These are phyloP conservation scores for Trichoderma erinaceum DNA, from an alignment of 495 filamentous ascomycete species.

Conservation along the genomic window DNA sequence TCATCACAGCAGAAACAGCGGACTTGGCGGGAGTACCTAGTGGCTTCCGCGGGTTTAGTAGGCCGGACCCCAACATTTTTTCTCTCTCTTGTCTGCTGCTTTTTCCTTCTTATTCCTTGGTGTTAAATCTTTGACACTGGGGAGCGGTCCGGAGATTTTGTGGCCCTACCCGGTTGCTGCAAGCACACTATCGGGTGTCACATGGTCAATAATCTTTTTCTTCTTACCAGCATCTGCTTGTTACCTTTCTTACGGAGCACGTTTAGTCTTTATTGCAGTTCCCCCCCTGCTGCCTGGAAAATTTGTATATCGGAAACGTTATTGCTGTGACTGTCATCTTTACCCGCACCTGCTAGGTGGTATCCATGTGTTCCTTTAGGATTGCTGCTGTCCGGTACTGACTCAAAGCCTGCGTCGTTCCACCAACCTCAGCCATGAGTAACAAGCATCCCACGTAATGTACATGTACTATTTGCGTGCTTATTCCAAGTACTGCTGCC, in stretches of 20 bases:
- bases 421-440: too few relatives aligned
- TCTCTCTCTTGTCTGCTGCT: not conserved
- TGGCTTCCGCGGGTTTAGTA: not conserved
- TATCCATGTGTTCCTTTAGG: too few relatives aligned
- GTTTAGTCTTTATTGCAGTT: too few relatives aligned
- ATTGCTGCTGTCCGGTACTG: too few relatives aligned
- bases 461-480: too few relatives aligned
- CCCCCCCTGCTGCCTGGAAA: too few relatives aligned
- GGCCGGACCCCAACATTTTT: not conserved
- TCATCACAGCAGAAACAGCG: slow-evolving; percentile 6
- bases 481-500: not conserved
- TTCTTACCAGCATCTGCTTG: not conserved
- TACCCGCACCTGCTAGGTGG: too few relatives aligned
- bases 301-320: too few relatives aligned
- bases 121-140: not conserved
- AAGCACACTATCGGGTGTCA: not conserved
- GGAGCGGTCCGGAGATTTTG: too few relatives aligned
- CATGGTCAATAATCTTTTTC: not conserved
- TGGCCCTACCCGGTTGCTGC: not conserved
- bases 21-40: not conserved
- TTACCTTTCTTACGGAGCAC: not conserved
- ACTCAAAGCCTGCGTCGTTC: too few relatives aligned
- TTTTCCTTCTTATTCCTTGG: not conserved
- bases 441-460: too few relatives aligned
- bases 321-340: too few relatives aligned